Base-by-base conservation (phyloP, 805 yeast genomes). In the Candida ipomoeae region DNA sequence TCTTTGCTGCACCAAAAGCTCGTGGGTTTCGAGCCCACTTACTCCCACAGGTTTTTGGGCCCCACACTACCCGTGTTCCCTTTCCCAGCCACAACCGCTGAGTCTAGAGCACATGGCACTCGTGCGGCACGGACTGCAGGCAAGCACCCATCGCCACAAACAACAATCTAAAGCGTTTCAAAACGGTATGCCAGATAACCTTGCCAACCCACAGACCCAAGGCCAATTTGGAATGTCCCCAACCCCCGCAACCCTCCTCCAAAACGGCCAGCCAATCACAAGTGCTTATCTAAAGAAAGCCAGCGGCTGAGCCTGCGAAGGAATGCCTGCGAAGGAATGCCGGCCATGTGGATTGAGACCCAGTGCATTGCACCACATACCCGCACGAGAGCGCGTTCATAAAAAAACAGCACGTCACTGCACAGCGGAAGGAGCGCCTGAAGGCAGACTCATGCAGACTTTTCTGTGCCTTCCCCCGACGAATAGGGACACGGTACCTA, bases 401-500 rank as follows among this genome's bases (percentile, higher is more conserved):
- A 42, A 41, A 41, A 41, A 42, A 42, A 32, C 38, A 21, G 45
- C 45, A 42, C 45, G 45, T 42, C 45, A 33, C 45, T 42, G 45
- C 45, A 42, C 45, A 42, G 45, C 45, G 45, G 38, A 42, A 42
- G 45, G 45, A 42, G 38, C 38, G 38, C 44, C 44, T 11, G 45
- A n/a, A 41, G 45, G 37, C 29, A 32, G 18, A 36, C 23, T 13
- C 36, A 41, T 41, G 45, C 45, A 41, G 45, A 32, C 31, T 26
- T 26, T 26, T 26, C 29, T 26, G 29, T 26, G 29, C 29, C 29
- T 26, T 26, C 29, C 29, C 29, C 29, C 29, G 29, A 26, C 29
- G 10, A 26, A 11, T 8, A 26, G 29, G 29, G 29, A 26, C 29
- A 26, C 29, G 29, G 29, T 26, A 4, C 29, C 4, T 26, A 8